Base-by-base conservation (phyloP, 2,329 filamentous ascomycete genomes). In the Fusarium sp. region DNA sequence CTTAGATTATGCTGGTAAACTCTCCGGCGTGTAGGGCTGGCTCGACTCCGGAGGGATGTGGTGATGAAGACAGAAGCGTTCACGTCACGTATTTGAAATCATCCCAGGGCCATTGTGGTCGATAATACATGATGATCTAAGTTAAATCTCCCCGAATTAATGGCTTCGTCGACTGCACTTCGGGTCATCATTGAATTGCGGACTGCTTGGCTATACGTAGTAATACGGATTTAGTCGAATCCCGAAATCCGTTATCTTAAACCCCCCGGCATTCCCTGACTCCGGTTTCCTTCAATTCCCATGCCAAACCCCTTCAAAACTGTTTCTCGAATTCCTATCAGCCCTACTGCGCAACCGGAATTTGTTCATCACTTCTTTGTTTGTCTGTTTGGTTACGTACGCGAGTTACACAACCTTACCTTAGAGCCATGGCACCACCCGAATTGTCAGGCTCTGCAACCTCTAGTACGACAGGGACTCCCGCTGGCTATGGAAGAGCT, bases 401-500 rank as follows among this genome's bases (percentile, higher is more conserved):
- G 53, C 53, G 18, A n/a, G 20, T 54, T n/a, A 48, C 58, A 54
- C 66, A 55, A 35, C 44, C 63, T 30, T 47, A 35, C 44, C 63
- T 30, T 47, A 24, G 33, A 65, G n/a, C 45, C 9, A 78, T 78
- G 76, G 72, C 76, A 22, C 76, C 76, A 13, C 68, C 76, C 20
- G 56, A 72, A 39, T 50, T 72, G 44, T 61, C 45, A 38, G 55
- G 44, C 33, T 61, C 53, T 67, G n/a, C 62, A 36, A 15, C 65
- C 39, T 63, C 73, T 18, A 42, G 54, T 31, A 15, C 45, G 9
- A 42, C 65, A 42, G 79, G 79, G n/a, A 71, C 74, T 36, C 79
- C 82, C 11, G 82, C 82, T 18, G 81, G 81, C 24, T 86, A 86
- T 68, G 84, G 84, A 28, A 78, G 83, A 47, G 85, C 85, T 4